Conservation (phyloP, 192 early-diverging fungal species). For the Umbelopsis vinacea region DNA sequence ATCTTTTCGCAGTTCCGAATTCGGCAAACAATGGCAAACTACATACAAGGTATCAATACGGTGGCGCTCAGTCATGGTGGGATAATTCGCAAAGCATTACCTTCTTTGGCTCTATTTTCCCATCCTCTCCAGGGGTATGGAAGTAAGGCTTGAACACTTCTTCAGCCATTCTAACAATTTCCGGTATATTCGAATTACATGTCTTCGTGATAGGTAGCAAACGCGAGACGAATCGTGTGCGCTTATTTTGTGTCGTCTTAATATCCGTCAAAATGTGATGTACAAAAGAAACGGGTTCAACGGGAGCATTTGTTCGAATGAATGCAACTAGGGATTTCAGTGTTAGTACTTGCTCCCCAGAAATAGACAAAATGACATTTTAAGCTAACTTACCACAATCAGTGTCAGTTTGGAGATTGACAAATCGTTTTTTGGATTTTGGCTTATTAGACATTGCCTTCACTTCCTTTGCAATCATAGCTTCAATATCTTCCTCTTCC, state of each 20-base stretch:
- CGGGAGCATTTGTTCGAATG: constrained; percentile 45
- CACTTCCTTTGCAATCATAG: constrained; percentile 57
- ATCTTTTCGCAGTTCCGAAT: constrained; percentile 63
- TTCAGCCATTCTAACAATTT: constrained; percentile 49
- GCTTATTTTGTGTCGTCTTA: constrained; percentile 21
- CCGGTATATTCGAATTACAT: constrained; percentile 50
- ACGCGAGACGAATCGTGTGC: constrained; percentile 50
- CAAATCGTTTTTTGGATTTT: constrained; percentile 49
- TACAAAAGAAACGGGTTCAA: constrained; percentile 47
- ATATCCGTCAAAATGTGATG: constrained; percentile 36
- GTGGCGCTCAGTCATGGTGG: no score
- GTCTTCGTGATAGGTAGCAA: constrained; percentile 58
- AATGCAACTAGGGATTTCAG: no score
- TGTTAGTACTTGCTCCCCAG: constrained; percentile 38
- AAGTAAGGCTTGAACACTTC: constrained; percentile 52
- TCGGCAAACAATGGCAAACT: constrained; percentile 62
- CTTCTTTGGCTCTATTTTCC: constrained; percentile 30
- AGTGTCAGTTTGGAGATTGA: constrained; percentile 50
- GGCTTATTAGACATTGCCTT: constrained; percentile 48
- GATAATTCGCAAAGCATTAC: background rate
- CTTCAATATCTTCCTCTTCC: constrained; percentile 56
- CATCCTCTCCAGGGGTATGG: constrained; percentile 36
- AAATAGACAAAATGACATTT: background rate
- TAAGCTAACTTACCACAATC: constrained; percentile 50
- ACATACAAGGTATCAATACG: background rate